These are phyloP conservation scores for Stachybotrys chlorohalonatus DNA, from an alignment of 2,329 filamentous ascomycete genomes.

Conservation along the genomic window DNA sequence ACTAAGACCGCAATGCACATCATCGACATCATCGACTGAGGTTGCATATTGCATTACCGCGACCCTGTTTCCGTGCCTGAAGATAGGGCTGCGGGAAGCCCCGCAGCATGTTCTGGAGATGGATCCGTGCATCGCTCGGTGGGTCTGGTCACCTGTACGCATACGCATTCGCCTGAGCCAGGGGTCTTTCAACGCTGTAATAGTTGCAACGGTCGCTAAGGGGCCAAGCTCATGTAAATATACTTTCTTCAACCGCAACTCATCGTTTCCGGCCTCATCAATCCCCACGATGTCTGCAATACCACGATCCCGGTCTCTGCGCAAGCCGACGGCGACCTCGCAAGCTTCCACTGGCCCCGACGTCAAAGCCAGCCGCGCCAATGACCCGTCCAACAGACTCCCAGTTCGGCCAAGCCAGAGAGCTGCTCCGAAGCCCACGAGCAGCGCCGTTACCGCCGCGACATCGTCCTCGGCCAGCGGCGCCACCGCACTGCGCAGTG, in stretches of 20 bases:
- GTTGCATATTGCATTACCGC: background rate
- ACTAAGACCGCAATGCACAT: too few relatives aligned
- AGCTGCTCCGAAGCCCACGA: conserved; percentile 7
- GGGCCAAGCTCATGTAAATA: background rate
- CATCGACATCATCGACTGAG: too few relatives aligned
- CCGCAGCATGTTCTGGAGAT: background rate
- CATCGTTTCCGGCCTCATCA: background rate
- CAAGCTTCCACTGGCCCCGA: conserved; percentile 4
- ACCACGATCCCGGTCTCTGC: conserved; percentile 38
- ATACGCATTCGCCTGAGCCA: too few relatives aligned
- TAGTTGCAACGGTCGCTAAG: too few relatives aligned
- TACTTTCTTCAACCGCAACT: background rate
- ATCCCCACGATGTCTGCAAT: conserved; percentile 30
- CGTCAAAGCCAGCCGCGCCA: conserved; percentile 19
- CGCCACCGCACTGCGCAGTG: conserved; percentile 10
- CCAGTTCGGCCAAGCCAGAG: conserved; percentile 35
- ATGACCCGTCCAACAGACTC: conserved; percentile 38
- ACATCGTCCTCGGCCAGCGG: conserved; percentile 4
- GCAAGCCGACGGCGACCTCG: conserved; percentile 24
- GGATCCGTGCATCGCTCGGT: too few relatives aligned
- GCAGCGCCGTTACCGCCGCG: conserved; percentile 2
- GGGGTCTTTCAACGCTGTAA: too few relatives aligned
- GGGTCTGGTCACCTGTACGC: too few relatives aligned
- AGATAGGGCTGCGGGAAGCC: background rate
- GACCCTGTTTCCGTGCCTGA: background rate